Base-by-base conservation (phyloP, 2,329 filamentous ascomycete genomes). In the Penicillium sp. region DNA sequence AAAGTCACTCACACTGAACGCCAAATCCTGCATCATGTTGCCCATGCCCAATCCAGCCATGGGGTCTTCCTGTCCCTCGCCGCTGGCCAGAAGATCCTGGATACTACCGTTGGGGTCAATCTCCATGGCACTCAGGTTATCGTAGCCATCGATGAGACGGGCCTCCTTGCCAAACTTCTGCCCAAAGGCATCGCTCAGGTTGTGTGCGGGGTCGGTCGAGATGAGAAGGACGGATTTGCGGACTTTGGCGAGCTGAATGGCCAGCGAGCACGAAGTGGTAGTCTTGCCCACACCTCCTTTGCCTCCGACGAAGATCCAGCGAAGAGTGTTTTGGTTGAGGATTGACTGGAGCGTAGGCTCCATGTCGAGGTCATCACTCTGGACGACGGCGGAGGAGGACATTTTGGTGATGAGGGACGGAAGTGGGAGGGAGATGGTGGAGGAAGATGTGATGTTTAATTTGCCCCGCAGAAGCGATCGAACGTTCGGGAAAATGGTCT, bases 131-230 rank as follows among this genome's bases (percentile, higher is more conserved):
- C 89, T 95, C 60, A 98, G 78, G 72, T 96, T 96, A 29, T 86
- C 83, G 67, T 95, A 96, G 60, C 93, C 93, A 62, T 95, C 86
- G 58, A 98, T 81, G 33, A 95, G 83, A 56, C 90, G 84, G 46
- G 93, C 93, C 73, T 98, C 93, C 79, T 98, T 98, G 77, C 93
- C 93, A 67, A 98, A 98, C 76, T 98, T 98, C 74, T 98, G 92
- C 61, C 89, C 89, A 74, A 98, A 98, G 53, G 93, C 93, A 76
- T 98, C 93, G 62, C 88, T 93, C 56, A 98, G 81, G 75, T 98
- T 98, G 81, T 98, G 93, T 45, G 93, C 93, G 46, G 93, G 93
- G 73, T 98, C 93, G 64, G 93, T 98, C 33, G 91, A 96, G 76
- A 98, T 98, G 70, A 98, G 86, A 50, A 98, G 83, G 54, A 98